Evolutionary conservation across 106 monocot genomes (phyloP), one percentile per base, ranked within the genome.

Genomic region (Gastrodia elata): DNA sequence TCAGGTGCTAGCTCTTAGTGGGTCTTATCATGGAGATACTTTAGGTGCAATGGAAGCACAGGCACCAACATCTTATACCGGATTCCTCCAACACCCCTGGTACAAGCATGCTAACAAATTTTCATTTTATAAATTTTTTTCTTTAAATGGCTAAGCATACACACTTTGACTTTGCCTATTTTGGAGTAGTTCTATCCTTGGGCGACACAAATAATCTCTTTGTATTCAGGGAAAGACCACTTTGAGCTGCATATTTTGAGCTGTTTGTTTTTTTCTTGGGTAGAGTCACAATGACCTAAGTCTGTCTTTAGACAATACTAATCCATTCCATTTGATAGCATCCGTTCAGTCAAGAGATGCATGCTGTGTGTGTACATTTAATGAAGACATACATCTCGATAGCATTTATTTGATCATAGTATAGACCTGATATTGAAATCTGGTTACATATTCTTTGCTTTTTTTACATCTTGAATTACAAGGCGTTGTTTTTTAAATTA

Each of bases 41-140:
- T 83, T 98, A 70, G 97, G 97, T 74, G 97, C 97, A 38, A 98
- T 98, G 97, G 97, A 98, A 85, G 90, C 97, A 20, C 97, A 98
- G 68, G 88, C 93, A 33, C 97, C 93, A 67, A 91, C 97, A 75
- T 61, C 84, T 56, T 98, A 93, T 73, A 93, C 97, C 8, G 61
- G 88, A 78, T 93, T 88, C 71, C 73, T 87, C 43, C 97, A 98
- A 55, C 97, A 98, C 55, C 97, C 94, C 71, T 94, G 94, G 94
- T 93, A 87, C 11, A 38, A 41, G 26, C 25, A 24, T 74, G 27
- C 64, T 64, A n/a, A 42, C 22, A 39, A 40, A 25, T 18, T n/a
- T n/a, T n/a, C n/a, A n/a, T n/a, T n/a, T n/a, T n/a, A n/a, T n/a
- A n/a, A n/a, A n/a, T n/a, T n/a, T n/a, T n/a, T 26, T 57, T 57